Evolutionary conservation across 2,329 filamentous ascomycete species (phyloP).

Genomic region (Neonectria punicea): DNA sequence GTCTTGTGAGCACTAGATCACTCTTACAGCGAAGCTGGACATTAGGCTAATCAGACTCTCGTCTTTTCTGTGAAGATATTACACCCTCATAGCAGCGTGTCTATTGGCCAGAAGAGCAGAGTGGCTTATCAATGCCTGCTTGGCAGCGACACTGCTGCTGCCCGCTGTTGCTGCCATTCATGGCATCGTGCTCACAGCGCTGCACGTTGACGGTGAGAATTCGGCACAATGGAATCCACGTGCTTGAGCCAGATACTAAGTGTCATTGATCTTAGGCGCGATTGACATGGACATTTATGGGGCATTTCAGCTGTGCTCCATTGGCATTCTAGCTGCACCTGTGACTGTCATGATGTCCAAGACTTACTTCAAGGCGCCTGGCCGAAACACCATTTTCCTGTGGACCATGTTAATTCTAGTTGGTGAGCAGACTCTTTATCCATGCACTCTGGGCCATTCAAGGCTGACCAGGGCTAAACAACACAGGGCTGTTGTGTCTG

Average conservation of each 20-base stretch:
- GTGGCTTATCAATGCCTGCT: slow-evolving; percentile 71
- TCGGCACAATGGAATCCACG: neutral
- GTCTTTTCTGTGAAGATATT: slow-evolving; percentile 59
- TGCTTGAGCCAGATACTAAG: neutral
- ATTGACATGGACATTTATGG: slow-evolving; percentile 77
- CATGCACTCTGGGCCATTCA: accelerated
- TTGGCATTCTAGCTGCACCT: slow-evolving; percentile 72
- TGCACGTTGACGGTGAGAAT: slow-evolving; percentile 67
- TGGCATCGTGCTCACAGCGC: slow-evolving; percentile 67
- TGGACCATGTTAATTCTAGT: slow-evolving; percentile 72
- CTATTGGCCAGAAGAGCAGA: slow-evolving; percentile 69
- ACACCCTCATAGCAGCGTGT: slow-evolving; percentile 71
- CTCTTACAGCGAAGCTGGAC: neutral
- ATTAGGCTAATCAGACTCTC: neutral
- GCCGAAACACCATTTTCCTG: slow-evolving; percentile 73
- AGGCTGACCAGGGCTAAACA: neutral
- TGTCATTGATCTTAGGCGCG: slow-evolving; percentile 54
- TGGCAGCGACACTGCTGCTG: slow-evolving; percentile 71
- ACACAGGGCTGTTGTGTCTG: slow-evolving; percentile 66
- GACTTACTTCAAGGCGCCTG: slow-evolving; percentile 72
- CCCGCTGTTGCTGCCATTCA: slow-evolving; percentile 73
- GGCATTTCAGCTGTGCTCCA: slow-evolving; percentile 73
- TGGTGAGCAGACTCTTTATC: slow-evolving; percentile 51
- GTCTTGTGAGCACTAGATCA: slow-evolving; percentile 53
- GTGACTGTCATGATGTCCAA: slow-evolving; percentile 68